phyloP scores from a whole-genome alignment of 331 rosid genomes.

The Dryas integrifolia region DNA sequence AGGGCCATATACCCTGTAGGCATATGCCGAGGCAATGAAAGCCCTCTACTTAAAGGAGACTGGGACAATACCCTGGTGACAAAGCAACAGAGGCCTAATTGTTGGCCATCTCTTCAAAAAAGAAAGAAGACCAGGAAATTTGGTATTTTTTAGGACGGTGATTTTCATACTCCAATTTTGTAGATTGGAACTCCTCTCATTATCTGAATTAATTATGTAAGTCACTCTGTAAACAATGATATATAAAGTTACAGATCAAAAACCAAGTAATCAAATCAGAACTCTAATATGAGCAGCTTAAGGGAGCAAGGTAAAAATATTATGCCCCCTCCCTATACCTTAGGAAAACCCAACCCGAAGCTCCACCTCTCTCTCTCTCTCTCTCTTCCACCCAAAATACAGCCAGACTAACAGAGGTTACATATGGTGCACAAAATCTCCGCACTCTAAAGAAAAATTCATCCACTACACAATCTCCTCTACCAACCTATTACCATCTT shows the following conservation, averaged over 20 bases:
- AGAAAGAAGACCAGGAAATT: no score
- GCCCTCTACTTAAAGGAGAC: no score
- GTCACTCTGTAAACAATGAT: conserved; percentile 4
- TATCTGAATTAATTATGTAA: conserved; percentile 4
- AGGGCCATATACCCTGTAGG: no score
- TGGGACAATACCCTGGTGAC: no score
- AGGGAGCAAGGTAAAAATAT: conserved; percentile 38
- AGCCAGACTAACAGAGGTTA: conserved; percentile 27
- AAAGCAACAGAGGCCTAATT: no score
- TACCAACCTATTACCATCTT: conserved; percentile 27
- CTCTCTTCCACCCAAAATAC: conserved; percentile 16
- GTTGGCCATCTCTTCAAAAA: no score
- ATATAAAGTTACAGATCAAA: conserved; percentile 20
- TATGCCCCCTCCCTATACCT: conserved; percentile 27
- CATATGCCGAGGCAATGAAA: no score
- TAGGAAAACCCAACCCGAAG: conserved; percentile 9
- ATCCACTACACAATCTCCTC: conserved; percentile 41
- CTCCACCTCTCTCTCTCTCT: conserved; percentile 5
- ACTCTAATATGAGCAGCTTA: conserved; percentile 23
- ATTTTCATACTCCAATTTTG: no score
- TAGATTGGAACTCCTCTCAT: no score
- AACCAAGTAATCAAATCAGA: conserved; percentile 5
- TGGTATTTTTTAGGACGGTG: no score
- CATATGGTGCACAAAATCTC: conserved; percentile 11
- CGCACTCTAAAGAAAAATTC: neutral